Base-by-base conservation (phyloP, 2,329 filamentous ascomycete species). In the Botrytis aclada region DNA sequence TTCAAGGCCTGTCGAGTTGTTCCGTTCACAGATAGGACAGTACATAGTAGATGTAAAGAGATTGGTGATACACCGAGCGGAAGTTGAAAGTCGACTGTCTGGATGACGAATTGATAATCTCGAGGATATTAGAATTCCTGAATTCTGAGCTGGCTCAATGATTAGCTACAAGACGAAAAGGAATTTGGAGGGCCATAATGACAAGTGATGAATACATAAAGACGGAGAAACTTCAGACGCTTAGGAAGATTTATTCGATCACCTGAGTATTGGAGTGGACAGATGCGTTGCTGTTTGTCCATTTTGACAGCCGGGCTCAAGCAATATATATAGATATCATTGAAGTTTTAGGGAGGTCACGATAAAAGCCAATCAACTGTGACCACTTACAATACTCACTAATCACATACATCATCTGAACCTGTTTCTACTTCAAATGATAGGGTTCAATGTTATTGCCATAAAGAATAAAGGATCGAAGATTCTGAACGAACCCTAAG, bases 1-100 rank as follows among this genome's bases (percentile, higher is more conserved):
- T 18, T 1, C 0, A 39, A 0, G 12, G 3, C 1, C 0, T 7
- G 22, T 18, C 5, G n/a, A 9, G 0, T n/a, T 39, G 7, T 14
- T 18, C 7, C 0, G 0, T 14, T 2, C 34, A 39, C 7, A 18
- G 22, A 62, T 10, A 39, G 37, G 16, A 39, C 34, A 39, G 1
- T 0, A 1, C 34, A 39, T 34, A 20, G 29, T 58, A 1, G 0
- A 2, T 58, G 29, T 22, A 6, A 12, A 32, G 29, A 22, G 14
- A 4, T 56, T 58, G 29, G 29, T 34, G 18, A 58, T 34, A 58
- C 22, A 54, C 51, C 14, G 29, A 54, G 6, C 7, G 51, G 51
- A 29, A 54, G 12, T 14, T 54, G 51, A n/a, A 16, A 4, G 6
- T 56, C 6, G 51, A 56, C 14, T 56, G n/a, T 56, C 14, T 56